Evolutionary conservation across 2,329 filamentous ascomycete species (phyloP).

Genomic region (Cryphonectria parasitica): DNA sequence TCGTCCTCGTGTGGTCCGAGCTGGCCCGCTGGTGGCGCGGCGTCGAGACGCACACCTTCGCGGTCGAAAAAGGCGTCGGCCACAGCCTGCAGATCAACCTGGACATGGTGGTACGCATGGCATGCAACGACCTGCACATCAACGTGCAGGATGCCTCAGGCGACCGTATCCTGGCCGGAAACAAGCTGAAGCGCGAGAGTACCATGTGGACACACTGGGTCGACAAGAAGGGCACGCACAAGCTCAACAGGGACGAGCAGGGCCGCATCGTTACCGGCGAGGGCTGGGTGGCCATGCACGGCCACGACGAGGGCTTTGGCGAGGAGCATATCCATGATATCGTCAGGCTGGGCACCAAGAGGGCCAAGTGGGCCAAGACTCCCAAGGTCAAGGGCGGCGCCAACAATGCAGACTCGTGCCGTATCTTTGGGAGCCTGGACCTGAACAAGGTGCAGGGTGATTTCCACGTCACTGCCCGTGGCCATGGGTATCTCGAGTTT

Average conservation of each 20-base stretch:
- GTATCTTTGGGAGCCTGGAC: conserved; percentile 86
- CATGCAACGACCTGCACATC: conserved; percentile 84
- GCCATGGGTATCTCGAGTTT: conserved; percentile 89
- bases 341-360: conserved; percentile 67
- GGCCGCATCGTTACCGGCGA: conserved; percentile 61
- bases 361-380: conserved; percentile 74
- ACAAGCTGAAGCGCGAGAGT: conserved; percentile 72
- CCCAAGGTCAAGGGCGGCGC: conserved; percentile 60
- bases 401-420: conserved; percentile 70
- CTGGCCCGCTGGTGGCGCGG: conserved; percentile 82
- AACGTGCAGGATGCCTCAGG: conserved; percentile 97
- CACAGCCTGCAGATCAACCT: conserved; percentile 92
- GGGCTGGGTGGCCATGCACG: conserved; percentile 54
- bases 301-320: conserved; percentile 68
- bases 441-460: conserved; percentile 97
- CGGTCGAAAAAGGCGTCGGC: conserved; percentile 88
- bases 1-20: conserved; percentile 78
- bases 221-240: conserved; percentile 68
- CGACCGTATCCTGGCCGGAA: conserved; percentile 84
- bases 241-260: conserved; percentile 58
- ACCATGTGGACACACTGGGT: conserved; percentile 86
- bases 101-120: conserved; percentile 90
- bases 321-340: conserved; percentile 94
- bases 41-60: conserved; percentile 84
- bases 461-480: conserved; percentile 94